phyloP scores from a whole-genome alignment of 805 yeast species.

The Saturnispora besseyi region DNA sequence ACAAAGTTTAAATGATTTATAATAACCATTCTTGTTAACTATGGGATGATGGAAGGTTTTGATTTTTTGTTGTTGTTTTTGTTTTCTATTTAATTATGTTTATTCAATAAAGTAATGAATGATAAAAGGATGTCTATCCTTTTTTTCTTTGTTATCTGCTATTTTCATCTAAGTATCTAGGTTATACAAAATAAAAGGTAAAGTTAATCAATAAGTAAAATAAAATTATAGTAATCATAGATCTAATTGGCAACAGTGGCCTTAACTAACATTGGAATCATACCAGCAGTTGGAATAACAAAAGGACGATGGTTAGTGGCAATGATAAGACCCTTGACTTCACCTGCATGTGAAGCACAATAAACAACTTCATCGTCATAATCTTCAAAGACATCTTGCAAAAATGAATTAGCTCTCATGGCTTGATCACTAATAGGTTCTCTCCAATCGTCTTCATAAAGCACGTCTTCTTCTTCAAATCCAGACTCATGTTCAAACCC shows the following conservation, averaged over 20 bases:
- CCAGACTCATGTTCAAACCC: conserved; percentile 34
- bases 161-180: neutral
- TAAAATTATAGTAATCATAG: no score
- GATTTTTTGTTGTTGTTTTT: neutral
- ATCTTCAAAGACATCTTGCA: conserved; percentile 31
- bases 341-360: conserved; percentile 55
- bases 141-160: neutral
- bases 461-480: conserved; percentile 40
- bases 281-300: conserved; percentile 56
- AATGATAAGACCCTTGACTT: conserved; percentile 42
- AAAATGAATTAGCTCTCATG: conserved; percentile 36
- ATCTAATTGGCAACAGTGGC: conserved; percentile 21
- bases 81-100: neutral
- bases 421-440: conserved; percentile 45
- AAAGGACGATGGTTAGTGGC: conserved; percentile 48
- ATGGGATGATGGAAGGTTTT: conserved; percentile 1
- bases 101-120: neutral
- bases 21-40: neutral
- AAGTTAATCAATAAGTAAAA: no score
- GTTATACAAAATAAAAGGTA: no score
- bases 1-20: conserved; percentile 31
- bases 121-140: neutral
- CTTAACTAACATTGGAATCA: conserved; percentile 50
- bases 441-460: conserved; percentile 36
- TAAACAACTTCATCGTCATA: conserved; percentile 31